Evolutionary conservation across 1,139 yeast species (phyloP).

Genomic region (Geotrichum siamense): DNA sequence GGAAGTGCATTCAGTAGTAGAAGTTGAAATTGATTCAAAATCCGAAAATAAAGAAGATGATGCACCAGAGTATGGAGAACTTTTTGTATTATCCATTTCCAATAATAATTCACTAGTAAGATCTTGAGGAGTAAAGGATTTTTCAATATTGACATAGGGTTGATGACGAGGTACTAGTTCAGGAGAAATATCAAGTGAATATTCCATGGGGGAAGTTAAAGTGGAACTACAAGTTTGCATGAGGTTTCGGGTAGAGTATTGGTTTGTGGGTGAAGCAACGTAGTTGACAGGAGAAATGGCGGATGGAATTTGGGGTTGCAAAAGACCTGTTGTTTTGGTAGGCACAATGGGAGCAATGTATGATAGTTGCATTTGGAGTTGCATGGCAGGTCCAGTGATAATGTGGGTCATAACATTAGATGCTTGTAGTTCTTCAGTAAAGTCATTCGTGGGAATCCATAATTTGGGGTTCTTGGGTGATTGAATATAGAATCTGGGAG

Average conservation of each 20-base stretch:
- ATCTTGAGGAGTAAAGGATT: neutral
- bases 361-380: slow-evolving; percentile 21
- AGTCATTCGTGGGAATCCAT: slow-evolving; percentile 30
- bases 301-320: neutral
- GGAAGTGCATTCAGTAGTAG: neutral
- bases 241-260: neutral
- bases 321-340: neutral
- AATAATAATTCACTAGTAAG: neutral
- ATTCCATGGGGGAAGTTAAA: neutral
- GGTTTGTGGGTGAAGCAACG: neutral
- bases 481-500: slow-evolving; percentile 27
- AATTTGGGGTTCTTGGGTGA: slow-evolving; percentile 18
- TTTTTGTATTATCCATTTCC: slow-evolving; percentile 4
- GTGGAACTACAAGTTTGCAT: slow-evolving; percentile 1
- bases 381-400: slow-evolving; percentile 25
- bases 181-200: neutral
- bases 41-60: neutral
- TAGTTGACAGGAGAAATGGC: neutral
- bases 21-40: neutral
- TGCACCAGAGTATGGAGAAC: slow-evolving; percentile 7
- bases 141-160: neutral
- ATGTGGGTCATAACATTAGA: slow-evolving; percentile 24
- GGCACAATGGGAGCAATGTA: neutral
- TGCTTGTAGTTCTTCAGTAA: slow-evolving; percentile 30
- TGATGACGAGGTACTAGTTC: neutral